These are phyloP conservation scores for Nitzschia putrida DNA, from an alignment of 108 stramenopile species.

Conservation along the genomic window DNA sequence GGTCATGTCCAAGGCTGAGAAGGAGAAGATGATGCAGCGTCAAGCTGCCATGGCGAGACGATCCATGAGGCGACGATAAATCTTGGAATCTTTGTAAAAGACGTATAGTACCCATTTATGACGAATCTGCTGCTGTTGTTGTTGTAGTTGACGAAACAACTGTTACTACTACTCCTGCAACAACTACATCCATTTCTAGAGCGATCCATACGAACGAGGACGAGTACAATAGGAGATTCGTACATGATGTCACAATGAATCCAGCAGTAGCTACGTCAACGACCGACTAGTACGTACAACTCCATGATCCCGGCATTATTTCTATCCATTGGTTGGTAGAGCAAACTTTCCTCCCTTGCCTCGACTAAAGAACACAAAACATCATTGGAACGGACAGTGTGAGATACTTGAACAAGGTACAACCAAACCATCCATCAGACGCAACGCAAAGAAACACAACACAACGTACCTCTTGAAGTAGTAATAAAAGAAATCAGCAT, in stretches of 20 bases:
- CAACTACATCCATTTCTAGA: neutral
- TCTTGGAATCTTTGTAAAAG: neutral
- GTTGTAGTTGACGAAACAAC: neutral
- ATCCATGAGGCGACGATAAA: conserved; percentile 29
- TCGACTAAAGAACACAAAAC: conserved; percentile 45
- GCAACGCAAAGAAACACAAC: neutral
- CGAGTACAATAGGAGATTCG: too few species aligned
- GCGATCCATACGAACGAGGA: too few species aligned
- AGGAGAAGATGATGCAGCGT: conserved; percentile 52
- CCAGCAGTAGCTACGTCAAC: too few species aligned
- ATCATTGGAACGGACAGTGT: neutral
- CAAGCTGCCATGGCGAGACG: conserved; percentile 34
- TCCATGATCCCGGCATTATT: neutral
- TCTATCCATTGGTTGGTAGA: conserved; percentile 61
- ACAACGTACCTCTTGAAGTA: conserved; percentile 69
- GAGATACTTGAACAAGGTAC: too few species aligned
- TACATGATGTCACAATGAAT: too few species aligned
- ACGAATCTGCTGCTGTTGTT: too few species aligned
- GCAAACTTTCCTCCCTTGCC: conserved; percentile 78
- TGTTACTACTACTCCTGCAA: neutral
- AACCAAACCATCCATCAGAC: neutral
- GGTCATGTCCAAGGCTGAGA: conserved; percentile 62
- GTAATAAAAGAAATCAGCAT: conserved; percentile 99
- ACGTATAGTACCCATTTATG: neutral
- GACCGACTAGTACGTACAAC: too few species aligned